These are phyloP conservation scores for Ophiostoma sp. DNA, from an alignment of 2,329 filamentous ascomycete species.

Conservation along the genomic window DNA sequence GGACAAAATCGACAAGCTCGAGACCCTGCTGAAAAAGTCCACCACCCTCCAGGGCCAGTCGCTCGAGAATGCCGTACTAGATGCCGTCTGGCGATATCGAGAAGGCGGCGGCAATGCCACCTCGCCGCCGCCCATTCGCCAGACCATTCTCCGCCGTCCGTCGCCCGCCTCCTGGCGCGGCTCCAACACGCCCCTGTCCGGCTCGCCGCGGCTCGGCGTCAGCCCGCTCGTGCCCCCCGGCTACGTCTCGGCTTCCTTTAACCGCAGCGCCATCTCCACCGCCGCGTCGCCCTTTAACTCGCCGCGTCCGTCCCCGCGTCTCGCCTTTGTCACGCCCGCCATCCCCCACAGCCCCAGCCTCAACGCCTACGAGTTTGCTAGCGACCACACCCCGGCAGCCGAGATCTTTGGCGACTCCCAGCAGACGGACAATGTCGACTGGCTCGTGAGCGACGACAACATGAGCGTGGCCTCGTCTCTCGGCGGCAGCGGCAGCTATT, in stretches of 20 bases:
- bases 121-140: constrained; percentile 79
- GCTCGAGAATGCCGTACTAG: constrained; percentile 84
- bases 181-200: constrained; percentile 71
- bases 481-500: constrained; percentile 66
- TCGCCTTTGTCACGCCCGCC: constrained; percentile 80
- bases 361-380: constrained; percentile 91
- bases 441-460: constrained; percentile 86
- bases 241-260: constrained; percentile 72
- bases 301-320: constrained; percentile 83
- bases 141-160: constrained; percentile 81
- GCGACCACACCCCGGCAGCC: constrained; percentile 70
- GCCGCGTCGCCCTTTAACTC: constrained; percentile 88
- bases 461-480: constrained; percentile 73
- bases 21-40: constrained; percentile 76
- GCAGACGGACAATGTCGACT: constrained; percentile 91
- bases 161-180: constrained; percentile 93
- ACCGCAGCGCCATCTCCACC: constrained; percentile 63
- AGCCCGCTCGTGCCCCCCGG: constrained; percentile 81
- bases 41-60: constrained; percentile 68
- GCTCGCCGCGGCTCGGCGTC: constrained; percentile 74
- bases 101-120: constrained; percentile 58
- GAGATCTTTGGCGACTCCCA: constrained; percentile 84
- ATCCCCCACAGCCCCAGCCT: constrained; percentile 92
- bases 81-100: constrained; percentile 82
- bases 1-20: constrained; percentile 87